Conservation (phyloP, 139 green algal genomes). For the Nannochloris sp. region DNA sequence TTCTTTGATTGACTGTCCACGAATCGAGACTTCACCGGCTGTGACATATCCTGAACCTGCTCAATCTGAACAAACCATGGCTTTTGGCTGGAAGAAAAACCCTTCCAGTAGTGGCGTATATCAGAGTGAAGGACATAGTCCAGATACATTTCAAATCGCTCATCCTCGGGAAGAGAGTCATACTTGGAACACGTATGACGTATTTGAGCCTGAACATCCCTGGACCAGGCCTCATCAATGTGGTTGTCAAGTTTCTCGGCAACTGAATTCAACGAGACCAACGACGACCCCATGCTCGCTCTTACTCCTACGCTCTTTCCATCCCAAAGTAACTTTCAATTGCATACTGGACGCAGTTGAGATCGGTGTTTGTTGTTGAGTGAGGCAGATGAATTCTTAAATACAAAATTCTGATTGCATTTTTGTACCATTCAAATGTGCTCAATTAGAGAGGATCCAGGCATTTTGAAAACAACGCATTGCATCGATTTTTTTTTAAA, state of each 20-base stretch:
- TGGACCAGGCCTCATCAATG: background rate
- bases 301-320: too few relatives aligned
- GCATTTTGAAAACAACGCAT: too few relatives aligned
- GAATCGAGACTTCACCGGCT: conserved; percentile 45
- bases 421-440: too few relatives aligned
- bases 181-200: background rate
- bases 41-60: conserved; percentile 56
- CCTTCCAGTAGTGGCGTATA: background rate
- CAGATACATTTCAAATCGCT: background rate
- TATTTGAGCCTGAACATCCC: background rate
- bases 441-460: too few relatives aligned
- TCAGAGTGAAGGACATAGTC: background rate
- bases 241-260: background rate
- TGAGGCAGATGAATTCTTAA: too few relatives aligned
- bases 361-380: too few relatives aligned
- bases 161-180: background rate
- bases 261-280: too few relatives aligned
- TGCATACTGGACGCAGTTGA: too few relatives aligned
- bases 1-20: conserved; percentile 11
- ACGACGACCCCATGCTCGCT: too few relatives aligned
- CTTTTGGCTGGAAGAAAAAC: conserved; percentile 13
- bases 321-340: too few relatives aligned
- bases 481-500: too few relatives aligned
- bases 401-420: too few relatives aligned
- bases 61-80: conserved; percentile 63